Percentiles rank a stretch among this genome's conserved stretches.
These are phyloP conservation scores for Beauveria rudraprayagi DNA, from an alignment of 2,329 filamentous ascomycete genomes.

Conservation along the genomic window DNA sequence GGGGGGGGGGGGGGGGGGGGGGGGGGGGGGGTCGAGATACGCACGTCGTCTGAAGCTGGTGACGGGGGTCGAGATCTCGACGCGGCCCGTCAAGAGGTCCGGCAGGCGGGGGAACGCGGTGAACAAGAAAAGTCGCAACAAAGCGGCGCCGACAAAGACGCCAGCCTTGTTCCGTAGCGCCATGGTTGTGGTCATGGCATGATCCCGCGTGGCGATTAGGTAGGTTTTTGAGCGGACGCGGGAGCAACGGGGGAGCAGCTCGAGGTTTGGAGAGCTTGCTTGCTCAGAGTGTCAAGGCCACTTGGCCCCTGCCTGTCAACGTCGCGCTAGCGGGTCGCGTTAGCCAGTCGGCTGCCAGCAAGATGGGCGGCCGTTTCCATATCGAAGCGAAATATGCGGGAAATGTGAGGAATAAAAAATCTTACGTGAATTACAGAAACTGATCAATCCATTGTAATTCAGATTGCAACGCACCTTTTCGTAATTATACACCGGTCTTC, in stretches of 20 bases:
- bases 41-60: constrained; percentile 96
- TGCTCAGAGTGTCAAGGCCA: constrained; percentile 16
- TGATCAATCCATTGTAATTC: no score
- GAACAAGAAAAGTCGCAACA: constrained; percentile 73
- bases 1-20: no score
- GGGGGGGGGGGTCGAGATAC: constrained; percentile 22
- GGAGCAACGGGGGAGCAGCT: neutral
- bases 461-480: no score
- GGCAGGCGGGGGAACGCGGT: constrained; percentile 75
- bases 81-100: constrained; percentile 77
- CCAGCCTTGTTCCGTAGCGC: constrained; percentile 34
- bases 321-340: constrained; percentile 6
- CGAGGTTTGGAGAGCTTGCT: constrained; percentile 2
- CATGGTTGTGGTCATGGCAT: constrained; percentile 31
- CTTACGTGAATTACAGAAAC: no score
- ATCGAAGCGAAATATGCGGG: neutral
- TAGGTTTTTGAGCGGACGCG: neutral
- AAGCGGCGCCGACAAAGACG: constrained; percentile 68
- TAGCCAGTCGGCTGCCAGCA: neutral
- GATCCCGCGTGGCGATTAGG: constrained; percentile 12
- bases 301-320: constrained; percentile 14
- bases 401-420: neutral
- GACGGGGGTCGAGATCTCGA: constrained; percentile 93
- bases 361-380: no score
- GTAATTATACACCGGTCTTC: neutral